Percentiles rank a stretch among this genome's conserved stretches.
These are phyloP conservation scores for Podospora appendiculata DNA, from an alignment of 495 filamentous ascomycete species.

Conservation along the genomic window DNA sequence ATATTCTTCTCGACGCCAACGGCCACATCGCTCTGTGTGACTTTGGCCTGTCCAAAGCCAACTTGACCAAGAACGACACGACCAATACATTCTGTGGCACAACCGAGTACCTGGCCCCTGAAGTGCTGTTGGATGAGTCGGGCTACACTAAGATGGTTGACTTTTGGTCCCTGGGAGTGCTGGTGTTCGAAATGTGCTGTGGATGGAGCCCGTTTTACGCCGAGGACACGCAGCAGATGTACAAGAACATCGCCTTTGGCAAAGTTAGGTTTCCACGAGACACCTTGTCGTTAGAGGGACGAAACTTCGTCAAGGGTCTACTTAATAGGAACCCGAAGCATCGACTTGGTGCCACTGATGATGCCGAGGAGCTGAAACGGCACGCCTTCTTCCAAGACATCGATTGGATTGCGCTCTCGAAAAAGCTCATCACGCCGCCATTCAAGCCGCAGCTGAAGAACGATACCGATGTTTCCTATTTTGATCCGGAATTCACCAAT, in stretches of 20 bases:
- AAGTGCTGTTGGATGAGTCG: conserved; percentile 89
- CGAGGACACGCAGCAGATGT: conserved; percentile 99
- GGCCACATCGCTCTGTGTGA: conserved; percentile 94
- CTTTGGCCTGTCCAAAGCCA: conserved; percentile 95
- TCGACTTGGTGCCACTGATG: conserved; percentile 79
- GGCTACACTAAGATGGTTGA: conserved; percentile 99
- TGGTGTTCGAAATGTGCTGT: conserved; percentile 99
- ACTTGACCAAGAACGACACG: conserved; percentile 89
- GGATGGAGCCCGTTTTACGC: conserved; percentile 99
- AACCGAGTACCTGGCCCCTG: conserved; percentile 93
- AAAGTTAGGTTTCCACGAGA: conserved; percentile 96
- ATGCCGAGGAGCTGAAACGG: conserved; percentile 89
- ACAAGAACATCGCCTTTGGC: conserved; percentile 99
- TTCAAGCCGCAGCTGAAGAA: conserved; percentile 97
- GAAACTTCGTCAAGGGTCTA: conserved; percentile 96
- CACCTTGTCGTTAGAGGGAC: conserved; percentile 84
- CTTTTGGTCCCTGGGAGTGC: conserved; percentile 96
- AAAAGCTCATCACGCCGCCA: conserved; percentile 90
- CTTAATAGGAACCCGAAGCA: conserved; percentile 97
- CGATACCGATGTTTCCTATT: conserved; percentile 93
- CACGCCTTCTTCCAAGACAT: conserved; percentile 94
- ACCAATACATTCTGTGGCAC: conserved; percentile 99
- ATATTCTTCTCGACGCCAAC: conserved; percentile 86
- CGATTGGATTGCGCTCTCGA: conserved; percentile 78
- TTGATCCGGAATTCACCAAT: conserved; percentile 97